Conservation (phyloP, 257 asterid genomes). For the Pogostemon cablin region DNA sequence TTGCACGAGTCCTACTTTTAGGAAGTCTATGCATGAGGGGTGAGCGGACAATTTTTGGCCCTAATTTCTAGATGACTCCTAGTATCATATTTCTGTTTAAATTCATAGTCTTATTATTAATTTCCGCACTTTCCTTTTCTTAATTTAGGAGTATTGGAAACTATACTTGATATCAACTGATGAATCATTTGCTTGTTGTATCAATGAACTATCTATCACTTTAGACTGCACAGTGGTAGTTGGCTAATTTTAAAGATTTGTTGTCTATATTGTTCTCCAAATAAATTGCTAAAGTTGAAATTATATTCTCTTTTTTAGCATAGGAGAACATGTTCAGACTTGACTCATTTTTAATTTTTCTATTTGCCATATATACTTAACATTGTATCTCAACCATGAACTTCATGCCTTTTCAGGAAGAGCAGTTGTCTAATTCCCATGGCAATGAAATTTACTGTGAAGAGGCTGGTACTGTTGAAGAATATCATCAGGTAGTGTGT, state of each 20-base stretch:
- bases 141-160: neutral
- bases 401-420: conserved; percentile 50
- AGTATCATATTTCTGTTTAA: neutral
- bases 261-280: neutral
- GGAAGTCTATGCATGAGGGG: neutral
- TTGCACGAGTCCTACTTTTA: too few relatives aligned
- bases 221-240: neutral
- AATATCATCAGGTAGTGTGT: conserved; percentile 51
- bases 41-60: neutral
- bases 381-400: neutral
- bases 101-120: neutral
- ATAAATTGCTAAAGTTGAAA: neutral
- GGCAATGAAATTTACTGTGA: conserved; percentile 41
- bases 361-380: neutral
- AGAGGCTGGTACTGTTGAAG: conserved; percentile 45
- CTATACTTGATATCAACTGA: neutral
- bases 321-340: neutral
- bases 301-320: neutral
- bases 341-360: too few relatives aligned
- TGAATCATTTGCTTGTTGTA: neutral
- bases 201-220: neutral
- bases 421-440: conserved; percentile 45
- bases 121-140: neutral
- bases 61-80: neutral
- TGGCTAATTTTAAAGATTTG: neutral